Evolutionary conservation across 2,329 filamentous ascomycete genomes (phyloP).

Genomic region (Thielaviopsis euricoi): DNA sequence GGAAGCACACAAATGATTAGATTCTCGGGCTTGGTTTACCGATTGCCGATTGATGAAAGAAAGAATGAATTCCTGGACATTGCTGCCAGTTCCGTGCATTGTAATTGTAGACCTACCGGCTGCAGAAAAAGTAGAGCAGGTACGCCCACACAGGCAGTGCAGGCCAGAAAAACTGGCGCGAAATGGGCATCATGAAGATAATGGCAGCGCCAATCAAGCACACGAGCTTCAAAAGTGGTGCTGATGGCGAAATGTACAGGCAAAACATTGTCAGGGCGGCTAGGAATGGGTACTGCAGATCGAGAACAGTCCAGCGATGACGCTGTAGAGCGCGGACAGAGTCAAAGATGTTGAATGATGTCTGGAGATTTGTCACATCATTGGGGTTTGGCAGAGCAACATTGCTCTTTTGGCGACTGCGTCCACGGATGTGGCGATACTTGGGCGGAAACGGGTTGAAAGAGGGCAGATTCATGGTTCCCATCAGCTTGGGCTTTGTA

Average conservation of each 20-base stretch:
- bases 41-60: not conserved
- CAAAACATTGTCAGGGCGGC: constrained; percentile 65
- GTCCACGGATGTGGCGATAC: constrained; percentile 23
- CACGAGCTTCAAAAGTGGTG: constrained; percentile 61
- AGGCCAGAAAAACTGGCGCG: constrained; percentile 80
- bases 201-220: constrained; percentile 50
- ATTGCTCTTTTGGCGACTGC: constrained; percentile 25
- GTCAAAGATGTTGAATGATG: constrained; percentile 65
- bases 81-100: no score
- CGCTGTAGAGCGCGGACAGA: constrained; percentile 59
- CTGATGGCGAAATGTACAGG: constrained; percentile 65
- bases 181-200: constrained; percentile 65
- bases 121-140: constrained; percentile 81
- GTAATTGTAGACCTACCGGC: constrained; percentile 72
- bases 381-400: constrained; percentile 23
- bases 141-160: constrained; percentile 74
- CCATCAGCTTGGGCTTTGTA: constrained; percentile 26
- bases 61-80: no score
- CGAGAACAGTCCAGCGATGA: constrained; percentile 67
- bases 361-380: constrained; percentile 60
- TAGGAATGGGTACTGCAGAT: constrained; percentile 69
- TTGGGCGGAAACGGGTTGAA: constrained; percentile 26
- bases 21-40: constrained; percentile 1
- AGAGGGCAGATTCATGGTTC: constrained; percentile 25
- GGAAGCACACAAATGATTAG: not conserved